These are phyloP conservation scores for Boletales sp. DNA, from an alignment of 768 basidiomycete species.

Conservation along the genomic window DNA sequence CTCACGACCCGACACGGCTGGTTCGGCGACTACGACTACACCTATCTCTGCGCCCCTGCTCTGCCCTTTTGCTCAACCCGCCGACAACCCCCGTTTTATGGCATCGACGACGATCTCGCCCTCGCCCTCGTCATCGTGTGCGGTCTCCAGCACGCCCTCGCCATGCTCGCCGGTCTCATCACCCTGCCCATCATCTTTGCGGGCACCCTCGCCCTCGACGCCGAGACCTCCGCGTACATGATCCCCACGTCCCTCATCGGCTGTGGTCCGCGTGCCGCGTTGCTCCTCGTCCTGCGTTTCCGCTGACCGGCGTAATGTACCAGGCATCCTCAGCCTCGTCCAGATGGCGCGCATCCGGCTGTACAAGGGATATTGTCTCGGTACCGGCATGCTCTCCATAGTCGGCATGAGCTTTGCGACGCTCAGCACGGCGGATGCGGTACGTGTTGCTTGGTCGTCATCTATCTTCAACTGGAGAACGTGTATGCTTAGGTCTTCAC, in stretches of 20 bases:
- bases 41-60: constrained; percentile 65
- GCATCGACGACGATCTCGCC: constrained; percentile 67
- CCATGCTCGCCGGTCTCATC: constrained; percentile 81
- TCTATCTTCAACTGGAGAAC: background rate
- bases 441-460: constrained; percentile 27
- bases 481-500: constrained; percentile 54
- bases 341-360: constrained; percentile 74
- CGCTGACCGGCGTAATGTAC: too few relatives aligned
- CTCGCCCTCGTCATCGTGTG: constrained; percentile 69
- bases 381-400: constrained; percentile 76
- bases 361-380: constrained; percentile 61
- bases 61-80: constrained; percentile 70
- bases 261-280: constrained; percentile 50
- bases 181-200: constrained; percentile 84
- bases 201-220: too few relatives aligned
- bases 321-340: constrained; percentile 71
- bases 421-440: constrained; percentile 67
- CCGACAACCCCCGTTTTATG: constrained; percentile 72
- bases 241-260: constrained; percentile 39
- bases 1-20: constrained; percentile 60
- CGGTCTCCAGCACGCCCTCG: constrained; percentile 73
- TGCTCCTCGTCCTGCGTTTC: background rate
- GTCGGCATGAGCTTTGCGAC: constrained; percentile 83
- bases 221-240: too few relatives aligned
- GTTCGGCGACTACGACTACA: constrained; percentile 84